Base-by-base conservation (phyloP, 768 basidiomycete genomes). In the Kwoniella dejecticola region DNA sequence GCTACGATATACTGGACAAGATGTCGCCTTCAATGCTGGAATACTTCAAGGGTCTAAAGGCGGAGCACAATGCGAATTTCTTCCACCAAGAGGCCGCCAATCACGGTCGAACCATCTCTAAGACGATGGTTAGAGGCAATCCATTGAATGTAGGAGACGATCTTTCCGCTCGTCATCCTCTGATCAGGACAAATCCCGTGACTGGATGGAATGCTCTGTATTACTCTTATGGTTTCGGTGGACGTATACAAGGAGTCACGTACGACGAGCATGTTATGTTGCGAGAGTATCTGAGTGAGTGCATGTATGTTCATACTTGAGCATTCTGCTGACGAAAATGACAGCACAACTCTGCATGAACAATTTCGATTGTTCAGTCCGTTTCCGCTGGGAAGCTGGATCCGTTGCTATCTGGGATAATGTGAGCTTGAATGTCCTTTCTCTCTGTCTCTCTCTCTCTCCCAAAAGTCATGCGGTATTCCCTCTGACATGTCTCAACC, bases 401-500 rank as follows among this genome's bases (percentile, higher is more conserved):
- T 83, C 85, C 49, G 72, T 85, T 23, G 85, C 85, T 0, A 83
- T 86, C 62, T 85, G 84, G 85, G 84, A 85, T 57, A 86, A 85
- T 68, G 41, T 48, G 27, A 49, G 65, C 61, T 10, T 17, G 5
- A 3, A 12, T 2, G 21, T n/a, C n/a, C n/a, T n/a, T n/a, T n/a
- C n/a, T n/a, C n/a, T n/a, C n/a, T n/a, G n/a, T n/a, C n/a, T n/a
- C n/a, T n/a, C n/a, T n/a, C n/a, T n/a, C n/a, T n/a, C n/a, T n/a
- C n/a, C n/a, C n/a, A n/a, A n/a, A n/a, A 17, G 36, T 10, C 3
- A n/a, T 42, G 23, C 40, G 4, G n/a, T 6, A n/a, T n/a, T 3
- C 4, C 21, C 24, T 8, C 4, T 12, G 33, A 7, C n/a, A 13
- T 17, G 10, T 15, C 6, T 42, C 19, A 38, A 27, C 29, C 23